phyloP scores from a whole-genome alignment of 1,284 basidiomycete genomes.

The Cutaneotrichosporon sp. region DNA sequence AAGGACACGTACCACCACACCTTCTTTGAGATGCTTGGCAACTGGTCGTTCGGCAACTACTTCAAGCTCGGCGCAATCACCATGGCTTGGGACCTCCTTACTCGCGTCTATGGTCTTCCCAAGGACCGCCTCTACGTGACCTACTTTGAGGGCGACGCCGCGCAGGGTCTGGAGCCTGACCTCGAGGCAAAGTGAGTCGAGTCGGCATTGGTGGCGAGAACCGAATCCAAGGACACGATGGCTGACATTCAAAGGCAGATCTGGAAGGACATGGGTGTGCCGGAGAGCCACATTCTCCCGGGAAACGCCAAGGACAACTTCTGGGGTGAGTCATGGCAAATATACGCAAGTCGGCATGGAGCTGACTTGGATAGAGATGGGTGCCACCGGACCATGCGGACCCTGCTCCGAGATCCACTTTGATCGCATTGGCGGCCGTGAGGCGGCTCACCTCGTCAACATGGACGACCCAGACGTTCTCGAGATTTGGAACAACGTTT shows the following conservation, averaged over 20 bases:
- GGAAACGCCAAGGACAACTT: constrained; percentile 98
- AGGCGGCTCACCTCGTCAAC: constrained; percentile 89
- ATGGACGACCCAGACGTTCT: constrained; percentile 93
- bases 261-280: constrained; percentile 81
- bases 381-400: constrained; percentile 93
- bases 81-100: constrained; percentile 93
- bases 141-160: constrained; percentile 91
- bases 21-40: constrained; percentile 99
- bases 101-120: constrained; percentile 74
- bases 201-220: no score
- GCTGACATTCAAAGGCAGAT: constrained; percentile 53
- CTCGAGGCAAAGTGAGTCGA: constrained; percentile 62
- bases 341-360: not conserved
- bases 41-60: constrained; percentile 99
- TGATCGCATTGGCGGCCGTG: constrained; percentile 84
- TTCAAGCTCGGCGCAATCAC: constrained; percentile 95
- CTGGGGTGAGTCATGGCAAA: constrained; percentile 67
- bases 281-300: constrained; percentile 84
- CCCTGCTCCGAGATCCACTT: constrained; percentile 98
- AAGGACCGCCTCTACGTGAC: constrained; percentile 92
- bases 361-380: constrained; percentile 69
- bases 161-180: constrained; percentile 83
- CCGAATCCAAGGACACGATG: not conserved
- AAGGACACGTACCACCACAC: constrained; percentile 79
- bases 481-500: constrained; percentile 99